These are phyloP conservation scores for Tulasnella sp. DNA, from an alignment of 768 basidiomycete species.

Conservation along the genomic window DNA sequence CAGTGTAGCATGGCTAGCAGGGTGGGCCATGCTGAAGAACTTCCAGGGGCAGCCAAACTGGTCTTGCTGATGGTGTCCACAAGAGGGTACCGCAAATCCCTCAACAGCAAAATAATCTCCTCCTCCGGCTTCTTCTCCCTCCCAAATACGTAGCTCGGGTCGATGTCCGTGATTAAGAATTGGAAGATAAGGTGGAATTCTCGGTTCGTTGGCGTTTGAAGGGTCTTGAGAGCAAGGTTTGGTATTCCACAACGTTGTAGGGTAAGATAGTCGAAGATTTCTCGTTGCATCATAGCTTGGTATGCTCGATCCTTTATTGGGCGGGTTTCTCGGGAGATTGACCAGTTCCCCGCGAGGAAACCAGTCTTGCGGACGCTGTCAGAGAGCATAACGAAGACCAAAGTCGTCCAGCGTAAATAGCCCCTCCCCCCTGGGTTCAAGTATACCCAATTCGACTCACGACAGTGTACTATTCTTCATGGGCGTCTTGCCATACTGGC, in stretches of 20 bases:
- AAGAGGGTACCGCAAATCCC: constrained; percentile 74
- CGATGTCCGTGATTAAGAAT: constrained; percentile 61
- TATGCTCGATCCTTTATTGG: constrained; percentile 70
- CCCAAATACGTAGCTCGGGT: constrained; percentile 55
- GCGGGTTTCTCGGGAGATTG: constrained; percentile 56
- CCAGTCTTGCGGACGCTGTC: constrained; percentile 35
- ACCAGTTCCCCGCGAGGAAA: constrained; percentile 42
- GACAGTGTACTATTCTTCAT: constrained; percentile 13
- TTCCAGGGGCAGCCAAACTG: constrained; percentile 80
- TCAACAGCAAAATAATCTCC: constrained; percentile 68
- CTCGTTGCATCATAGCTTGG: constrained; percentile 66
- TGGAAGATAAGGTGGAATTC: constrained; percentile 83
- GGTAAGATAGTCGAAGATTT: constrained; percentile 59
- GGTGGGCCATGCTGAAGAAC: constrained; percentile 86
- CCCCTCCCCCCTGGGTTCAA: neutral
- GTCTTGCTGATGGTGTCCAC: constrained; percentile 71
- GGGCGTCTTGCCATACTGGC: constrained; percentile 56
- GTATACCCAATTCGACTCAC: constrained; percentile 14
- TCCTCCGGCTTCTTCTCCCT: constrained; percentile 61
- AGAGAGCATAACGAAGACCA: constrained; percentile 37
- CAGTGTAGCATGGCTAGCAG: constrained; percentile 86
- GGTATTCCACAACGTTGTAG: constrained; percentile 27
- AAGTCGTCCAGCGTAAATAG: constrained; percentile 32
- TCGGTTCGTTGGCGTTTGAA: constrained; percentile 73
- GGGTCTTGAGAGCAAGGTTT: constrained; percentile 53